These are phyloP conservation scores for Candida freyschussii DNA, from an alignment of 1,139 yeast species.

Conservation along the genomic window DNA sequence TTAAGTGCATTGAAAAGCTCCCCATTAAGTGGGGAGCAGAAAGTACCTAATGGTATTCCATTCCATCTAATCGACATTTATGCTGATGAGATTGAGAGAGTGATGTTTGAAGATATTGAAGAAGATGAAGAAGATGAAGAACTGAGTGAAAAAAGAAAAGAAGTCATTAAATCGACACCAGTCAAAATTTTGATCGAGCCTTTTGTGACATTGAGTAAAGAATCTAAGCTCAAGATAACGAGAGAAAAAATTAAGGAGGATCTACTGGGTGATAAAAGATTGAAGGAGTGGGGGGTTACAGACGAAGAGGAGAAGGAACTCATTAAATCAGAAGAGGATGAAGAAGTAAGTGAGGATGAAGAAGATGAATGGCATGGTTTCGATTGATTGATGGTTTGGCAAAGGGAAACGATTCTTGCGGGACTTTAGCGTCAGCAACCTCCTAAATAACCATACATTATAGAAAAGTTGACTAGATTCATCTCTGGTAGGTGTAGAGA, in stretches of 20 bases:
- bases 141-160: conserved; percentile 35
- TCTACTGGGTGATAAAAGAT: conserved; percentile 58
- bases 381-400: too few species aligned
- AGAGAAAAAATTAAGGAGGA: conserved; percentile 63
- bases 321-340: conserved; percentile 29
- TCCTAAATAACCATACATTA: too few species aligned
- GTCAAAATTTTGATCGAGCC: conserved; percentile 51
- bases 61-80: conserved; percentile 82
- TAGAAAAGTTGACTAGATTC: too few species aligned
- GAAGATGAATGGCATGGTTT: conserved; percentile 56
- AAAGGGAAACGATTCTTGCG: too few species aligned
- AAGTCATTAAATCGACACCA: conserved; percentile 45
- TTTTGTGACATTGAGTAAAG: conserved; percentile 46
- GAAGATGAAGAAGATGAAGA: conserved; percentile 39
- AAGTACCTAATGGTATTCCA: conserved; percentile 71
- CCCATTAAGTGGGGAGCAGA: conserved; percentile 55
- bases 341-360: conserved; percentile 37
- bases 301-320: conserved; percentile 27
- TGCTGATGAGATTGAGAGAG: conserved; percentile 76
- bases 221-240: conserved; percentile 54
- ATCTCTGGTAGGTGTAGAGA: too few species aligned
- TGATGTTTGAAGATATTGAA: conserved; percentile 44
- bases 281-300: conserved; percentile 59
- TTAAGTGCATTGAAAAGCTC: conserved; percentile 32
- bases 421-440: too few species aligned